Conservation (phyloP, 805 yeast species). For the Candida coleopterorum region DNA sequence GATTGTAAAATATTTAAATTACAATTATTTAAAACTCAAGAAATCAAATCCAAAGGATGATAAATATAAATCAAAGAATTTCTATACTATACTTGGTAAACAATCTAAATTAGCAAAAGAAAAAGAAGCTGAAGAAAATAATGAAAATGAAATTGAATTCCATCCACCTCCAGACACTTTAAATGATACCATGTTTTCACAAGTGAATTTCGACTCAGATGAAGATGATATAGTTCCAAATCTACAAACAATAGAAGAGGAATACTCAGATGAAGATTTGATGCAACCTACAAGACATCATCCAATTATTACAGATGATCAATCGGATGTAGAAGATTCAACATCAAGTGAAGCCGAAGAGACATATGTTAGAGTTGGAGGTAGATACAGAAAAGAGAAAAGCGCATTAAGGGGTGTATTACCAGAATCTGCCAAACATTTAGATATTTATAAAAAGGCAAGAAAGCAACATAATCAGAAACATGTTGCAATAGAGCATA, state of each 20-base stretch:
- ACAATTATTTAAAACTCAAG: conserved; percentile 27
- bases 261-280: conserved; percentile 1
- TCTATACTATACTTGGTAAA: conserved; percentile 33
- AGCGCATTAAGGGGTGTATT: conserved; percentile 31
- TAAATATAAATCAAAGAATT: conserved; percentile 32
- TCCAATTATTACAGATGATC: conserved; percentile 1
- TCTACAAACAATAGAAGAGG: neutral
- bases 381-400: conserved; percentile 21
- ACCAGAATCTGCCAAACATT: conserved; percentile 37
- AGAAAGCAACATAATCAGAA: conserved; percentile 3
- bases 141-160: conserved; percentile 10
- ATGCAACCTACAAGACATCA: neutral
- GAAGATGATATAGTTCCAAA: neutral
- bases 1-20: conserved; percentile 32
- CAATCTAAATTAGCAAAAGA: conserved; percentile 8
- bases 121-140: conserved; percentile 4
- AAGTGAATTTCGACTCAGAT: neutral
- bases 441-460: conserved; percentile 17
- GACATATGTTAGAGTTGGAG: conserved; percentile 20
- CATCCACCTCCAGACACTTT: conserved; percentile 4
- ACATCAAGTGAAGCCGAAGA: neutral
- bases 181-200: neutral
- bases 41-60: conserved; percentile 34
- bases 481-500: conserved; percentile 12
- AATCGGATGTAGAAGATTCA: conserved; percentile 1